Evolutionary conservation across 2,329 filamentous ascomycete genomes (phyloP).

Genomic region (Aspergillus neotritici): DNA sequence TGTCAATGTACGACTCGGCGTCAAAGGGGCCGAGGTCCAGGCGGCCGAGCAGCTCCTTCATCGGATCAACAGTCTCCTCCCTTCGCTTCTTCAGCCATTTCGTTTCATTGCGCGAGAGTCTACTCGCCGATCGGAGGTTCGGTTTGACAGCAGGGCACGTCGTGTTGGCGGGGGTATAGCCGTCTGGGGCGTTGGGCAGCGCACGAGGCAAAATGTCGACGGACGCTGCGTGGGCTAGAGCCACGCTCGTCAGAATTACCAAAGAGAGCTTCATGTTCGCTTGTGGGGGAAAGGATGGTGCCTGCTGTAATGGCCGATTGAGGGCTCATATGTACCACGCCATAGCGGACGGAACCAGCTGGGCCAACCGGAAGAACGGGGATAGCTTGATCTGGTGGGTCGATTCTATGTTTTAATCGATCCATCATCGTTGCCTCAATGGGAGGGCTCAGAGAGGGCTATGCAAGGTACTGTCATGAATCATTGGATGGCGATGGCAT

Average conservation of each 20-base stretch:
- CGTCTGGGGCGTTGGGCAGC: slow-evolving; percentile 52
- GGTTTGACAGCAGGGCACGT: slow-evolving; percentile 65
- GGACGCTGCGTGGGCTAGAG: slow-evolving; percentile 7
- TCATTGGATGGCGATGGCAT: too few relatives aligned
- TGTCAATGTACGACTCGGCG: slow-evolving; percentile 63
- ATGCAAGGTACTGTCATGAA: too few relatives aligned
- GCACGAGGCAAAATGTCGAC: slow-evolving; percentile 27
- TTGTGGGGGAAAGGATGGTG: background rate
- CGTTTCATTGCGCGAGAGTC: slow-evolving; percentile 61
- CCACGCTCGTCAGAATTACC: slow-evolving; percentile 1
- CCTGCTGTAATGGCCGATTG: background rate
- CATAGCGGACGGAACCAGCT: background rate
- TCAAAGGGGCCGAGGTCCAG: slow-evolving; percentile 72
- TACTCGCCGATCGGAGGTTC: slow-evolving; percentile 56
- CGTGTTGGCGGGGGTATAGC: slow-evolving; percentile 59
- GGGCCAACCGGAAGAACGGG: slow-evolving; percentile 7
- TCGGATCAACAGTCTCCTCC: slow-evolving; percentile 63
- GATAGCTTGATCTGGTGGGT: background rate
- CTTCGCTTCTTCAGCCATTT: slow-evolving; percentile 67
- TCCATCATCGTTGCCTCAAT: too few relatives aligned
- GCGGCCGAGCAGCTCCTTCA: slow-evolving; percentile 64
- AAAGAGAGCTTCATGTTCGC: slow-evolving; percentile 10
- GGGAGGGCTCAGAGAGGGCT: too few relatives aligned
- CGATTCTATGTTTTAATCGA: too few relatives aligned
- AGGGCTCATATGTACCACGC: too few relatives aligned